Conservation (phyloP, 345 rosid species). For the Eucalyptus curtisii region DNA sequence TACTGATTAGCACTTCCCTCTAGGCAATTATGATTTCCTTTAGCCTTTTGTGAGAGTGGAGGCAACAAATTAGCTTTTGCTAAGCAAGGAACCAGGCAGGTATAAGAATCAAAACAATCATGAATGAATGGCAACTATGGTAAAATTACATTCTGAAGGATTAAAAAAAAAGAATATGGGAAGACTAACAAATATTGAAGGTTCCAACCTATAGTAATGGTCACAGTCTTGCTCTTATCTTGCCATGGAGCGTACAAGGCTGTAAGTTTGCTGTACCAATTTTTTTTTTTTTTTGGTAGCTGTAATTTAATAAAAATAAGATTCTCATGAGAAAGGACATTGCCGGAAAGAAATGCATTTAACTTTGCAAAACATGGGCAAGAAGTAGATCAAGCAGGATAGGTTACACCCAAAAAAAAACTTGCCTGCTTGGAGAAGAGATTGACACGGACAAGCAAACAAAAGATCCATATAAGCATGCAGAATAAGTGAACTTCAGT, state of each 20-base stretch:
- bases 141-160: not conserved
- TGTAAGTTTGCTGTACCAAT: slow-evolving; percentile 92
- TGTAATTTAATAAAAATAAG: slow-evolving; percentile 4
- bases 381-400: not conserved
- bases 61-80: not conserved
- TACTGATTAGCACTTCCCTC: not conserved
- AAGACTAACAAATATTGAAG: not conserved
- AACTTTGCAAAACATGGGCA: not conserved
- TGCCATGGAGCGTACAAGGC: slow-evolving; percentile 80
- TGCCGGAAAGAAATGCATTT: not conserved
- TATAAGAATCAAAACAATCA: not conserved
- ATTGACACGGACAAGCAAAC: slow-evolving; percentile 86
- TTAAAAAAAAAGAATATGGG: not conserved
- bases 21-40: not conserved
- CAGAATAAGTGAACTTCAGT: slow-evolving; percentile 89
- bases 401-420: not conserved
- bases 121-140: not conserved
- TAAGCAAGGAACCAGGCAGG: not conserved
- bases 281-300: slow-evolving; percentile 93
- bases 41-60: not conserved
- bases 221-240: slow-evolving; percentile 91
- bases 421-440: slow-evolving; percentile 93
- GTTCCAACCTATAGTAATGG: slow-evolving; percentile 83
- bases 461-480: slow-evolving; percentile 98
- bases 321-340: not conserved